These are phyloP conservation scores for Phytophthora citricola DNA, from an alignment of 352 stramenopile genomes.

Conservation along the genomic window DNA sequence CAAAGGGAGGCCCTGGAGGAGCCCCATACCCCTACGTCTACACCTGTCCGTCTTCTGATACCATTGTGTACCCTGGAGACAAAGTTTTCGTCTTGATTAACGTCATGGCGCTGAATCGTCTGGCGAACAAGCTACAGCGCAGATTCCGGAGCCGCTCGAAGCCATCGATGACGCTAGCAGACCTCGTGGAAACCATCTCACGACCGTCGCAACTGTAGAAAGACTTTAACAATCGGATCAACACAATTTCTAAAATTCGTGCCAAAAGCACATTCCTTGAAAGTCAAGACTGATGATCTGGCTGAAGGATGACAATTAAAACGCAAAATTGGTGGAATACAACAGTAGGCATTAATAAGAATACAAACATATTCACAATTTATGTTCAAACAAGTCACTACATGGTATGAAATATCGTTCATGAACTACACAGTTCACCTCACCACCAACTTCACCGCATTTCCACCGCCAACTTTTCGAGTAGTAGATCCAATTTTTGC, in stretches of 20 bases:
- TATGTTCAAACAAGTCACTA: too few relatives aligned
- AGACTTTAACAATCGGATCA: too few relatives aligned
- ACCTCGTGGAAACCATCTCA: conserved; percentile 32
- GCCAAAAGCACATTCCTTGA: too few relatives aligned
- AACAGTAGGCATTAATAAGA: background rate
- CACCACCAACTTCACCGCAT: background rate
- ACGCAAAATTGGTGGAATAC: background rate
- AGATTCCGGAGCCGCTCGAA: conserved; percentile 60
- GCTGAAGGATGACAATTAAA: too few relatives aligned
- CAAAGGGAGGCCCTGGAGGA: conserved; percentile 47
- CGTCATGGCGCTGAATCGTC: conserved; percentile 67
- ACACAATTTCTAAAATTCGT: too few relatives aligned
- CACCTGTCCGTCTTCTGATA: conserved; percentile 70
- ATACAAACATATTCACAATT: background rate
- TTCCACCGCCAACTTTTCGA: conserved; percentile 16
- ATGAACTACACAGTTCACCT: too few relatives aligned
- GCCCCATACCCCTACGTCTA: conserved; percentile 85
- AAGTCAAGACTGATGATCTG: too few relatives aligned
- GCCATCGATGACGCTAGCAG: conserved; percentile 26
- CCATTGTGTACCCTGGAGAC: conserved; percentile 70
- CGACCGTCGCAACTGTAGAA: conserved; percentile 23
- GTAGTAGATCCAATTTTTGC: conserved; percentile 22
- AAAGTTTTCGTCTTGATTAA: conserved; percentile 89
- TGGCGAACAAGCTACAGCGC: conserved; percentile 82
- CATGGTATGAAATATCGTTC: too few relatives aligned